Conservation (phyloP, 345 rosid species). For the Eucalyptus sideroxylon region DNA sequence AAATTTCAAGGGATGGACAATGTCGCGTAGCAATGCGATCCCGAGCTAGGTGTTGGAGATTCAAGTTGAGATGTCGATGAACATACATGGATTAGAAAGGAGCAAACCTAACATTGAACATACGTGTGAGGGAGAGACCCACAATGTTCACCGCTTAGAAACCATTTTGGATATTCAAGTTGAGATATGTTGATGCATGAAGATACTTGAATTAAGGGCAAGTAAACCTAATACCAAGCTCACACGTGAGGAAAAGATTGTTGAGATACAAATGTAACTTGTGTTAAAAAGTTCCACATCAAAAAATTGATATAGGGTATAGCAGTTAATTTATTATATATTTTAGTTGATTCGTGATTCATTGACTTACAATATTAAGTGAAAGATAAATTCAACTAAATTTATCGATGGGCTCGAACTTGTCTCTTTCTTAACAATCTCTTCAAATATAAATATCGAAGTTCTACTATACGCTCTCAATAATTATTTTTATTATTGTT, state of each 20-base stretch:
- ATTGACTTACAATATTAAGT: neutral
- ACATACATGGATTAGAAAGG: neutral
- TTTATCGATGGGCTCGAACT: fast-evolving
- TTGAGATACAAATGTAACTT: neutral
- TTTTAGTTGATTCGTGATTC: fast-evolving
- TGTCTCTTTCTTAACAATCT: neutral
- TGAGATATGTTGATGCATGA: neutral
- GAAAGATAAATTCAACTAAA: fast-evolving
- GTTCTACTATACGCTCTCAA: neutral
- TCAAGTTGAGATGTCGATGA: neutral
- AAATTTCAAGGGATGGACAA: neutral
- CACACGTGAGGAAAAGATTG: neutral
- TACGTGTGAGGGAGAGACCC: neutral
- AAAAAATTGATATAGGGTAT: fast-evolving
- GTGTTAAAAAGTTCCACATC: neutral
- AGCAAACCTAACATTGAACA: neutral
- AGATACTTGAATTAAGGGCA: neutral
- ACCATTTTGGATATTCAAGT: neutral
- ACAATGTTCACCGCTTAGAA: fast-evolving
- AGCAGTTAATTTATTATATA: neutral
- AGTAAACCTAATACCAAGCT: neutral
- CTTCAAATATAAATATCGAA: fast-evolving
- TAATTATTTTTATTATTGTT: neutral
- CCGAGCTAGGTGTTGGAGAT: neutral
- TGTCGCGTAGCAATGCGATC: neutral